Evolutionary conservation across 2,329 filamentous ascomycete genomes (phyloP).

Genomic region (Akanthomyces uredinophilus): DNA sequence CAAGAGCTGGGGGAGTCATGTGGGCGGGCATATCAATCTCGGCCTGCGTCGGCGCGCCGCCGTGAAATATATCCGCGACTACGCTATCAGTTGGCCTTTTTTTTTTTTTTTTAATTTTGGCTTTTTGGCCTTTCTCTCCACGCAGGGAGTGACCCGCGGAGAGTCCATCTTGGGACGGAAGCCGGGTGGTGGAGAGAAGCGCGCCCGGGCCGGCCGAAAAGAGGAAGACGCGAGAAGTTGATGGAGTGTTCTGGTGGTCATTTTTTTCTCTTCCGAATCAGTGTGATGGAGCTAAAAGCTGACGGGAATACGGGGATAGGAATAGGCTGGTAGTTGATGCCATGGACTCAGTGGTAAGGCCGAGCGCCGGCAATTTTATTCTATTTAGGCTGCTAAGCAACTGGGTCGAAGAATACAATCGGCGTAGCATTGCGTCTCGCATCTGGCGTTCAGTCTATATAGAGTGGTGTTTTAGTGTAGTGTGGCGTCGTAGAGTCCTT

Average conservation of each 20-base stretch:
- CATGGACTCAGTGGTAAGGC: too few species aligned
- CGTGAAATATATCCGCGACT: neutral
- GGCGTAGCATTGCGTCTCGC: too few species aligned
- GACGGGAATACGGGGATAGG: neutral
- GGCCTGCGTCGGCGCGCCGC: slow-evolving; percentile 7
- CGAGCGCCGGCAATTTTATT: too few species aligned
- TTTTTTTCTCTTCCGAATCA: neutral
- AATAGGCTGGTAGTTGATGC: neutral
- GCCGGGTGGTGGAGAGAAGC: neutral
- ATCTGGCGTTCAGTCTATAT: too few species aligned
- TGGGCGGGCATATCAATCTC: slow-evolving; percentile 10
- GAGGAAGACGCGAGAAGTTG: neutral
- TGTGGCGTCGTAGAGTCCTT: too few species aligned
- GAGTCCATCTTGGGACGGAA: neutral
- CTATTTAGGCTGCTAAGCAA: too few species aligned
- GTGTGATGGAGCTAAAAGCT: neutral
- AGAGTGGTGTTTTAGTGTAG: too few species aligned
- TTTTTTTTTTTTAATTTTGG: neutral
- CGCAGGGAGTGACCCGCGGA: neutral
- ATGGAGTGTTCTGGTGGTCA: neutral
- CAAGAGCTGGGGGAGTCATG: neutral
- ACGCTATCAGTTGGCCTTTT: neutral
- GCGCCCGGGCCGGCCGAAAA: neutral
- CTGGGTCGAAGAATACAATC: too few species aligned
- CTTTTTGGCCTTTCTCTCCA: neutral